Conservation (phyloP, 1,284 basidiomycete genomes). For the Schizophyllum amplum region DNA sequence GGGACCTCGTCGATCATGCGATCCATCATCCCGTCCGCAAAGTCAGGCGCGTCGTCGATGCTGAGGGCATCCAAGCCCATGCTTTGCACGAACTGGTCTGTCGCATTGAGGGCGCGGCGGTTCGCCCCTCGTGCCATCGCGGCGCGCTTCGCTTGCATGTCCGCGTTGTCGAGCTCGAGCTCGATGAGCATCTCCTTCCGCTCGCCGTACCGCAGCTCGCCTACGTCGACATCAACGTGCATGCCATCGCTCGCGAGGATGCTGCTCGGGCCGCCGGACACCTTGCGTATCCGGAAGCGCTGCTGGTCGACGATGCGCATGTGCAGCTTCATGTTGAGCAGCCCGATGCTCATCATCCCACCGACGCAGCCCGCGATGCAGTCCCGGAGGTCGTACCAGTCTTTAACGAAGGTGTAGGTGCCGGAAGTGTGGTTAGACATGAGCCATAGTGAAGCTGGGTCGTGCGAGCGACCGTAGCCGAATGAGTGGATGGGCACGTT, state of each 20-base stretch:
- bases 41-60: constrained; percentile 63
- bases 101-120: constrained; percentile 45
- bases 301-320: constrained; percentile 79
- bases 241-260: constrained; percentile 84
- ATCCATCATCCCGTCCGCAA: constrained; percentile 82
- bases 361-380: constrained; percentile 88
- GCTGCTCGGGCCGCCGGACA: constrained; percentile 76
- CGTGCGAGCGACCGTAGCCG: constrained; percentile 93
- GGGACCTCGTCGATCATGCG: constrained; percentile 91
- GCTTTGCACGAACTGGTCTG: constrained; percentile 74
- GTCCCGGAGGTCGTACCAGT: constrained; percentile 89
- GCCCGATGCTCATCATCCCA: constrained; percentile 88
- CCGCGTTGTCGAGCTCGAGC: constrained; percentile 79
- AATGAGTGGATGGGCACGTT: constrained; percentile 95
- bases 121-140: constrained; percentile 12
- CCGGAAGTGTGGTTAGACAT: constrained; percentile 96
- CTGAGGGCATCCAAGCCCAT: constrained; percentile 70
- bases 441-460: constrained; percentile 96
- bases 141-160: constrained; percentile 33
- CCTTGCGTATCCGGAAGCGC: constrained; percentile 85
- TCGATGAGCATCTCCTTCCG: constrained; percentile 92
- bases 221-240: constrained; percentile 92
- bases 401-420: constrained; percentile 95
- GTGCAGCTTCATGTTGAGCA: constrained; percentile 86
- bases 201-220: constrained; percentile 87